Base-by-base conservation (phyloP, 176 grass and related monocot genomes). In the Ampelocalamus luodianensis region DNA sequence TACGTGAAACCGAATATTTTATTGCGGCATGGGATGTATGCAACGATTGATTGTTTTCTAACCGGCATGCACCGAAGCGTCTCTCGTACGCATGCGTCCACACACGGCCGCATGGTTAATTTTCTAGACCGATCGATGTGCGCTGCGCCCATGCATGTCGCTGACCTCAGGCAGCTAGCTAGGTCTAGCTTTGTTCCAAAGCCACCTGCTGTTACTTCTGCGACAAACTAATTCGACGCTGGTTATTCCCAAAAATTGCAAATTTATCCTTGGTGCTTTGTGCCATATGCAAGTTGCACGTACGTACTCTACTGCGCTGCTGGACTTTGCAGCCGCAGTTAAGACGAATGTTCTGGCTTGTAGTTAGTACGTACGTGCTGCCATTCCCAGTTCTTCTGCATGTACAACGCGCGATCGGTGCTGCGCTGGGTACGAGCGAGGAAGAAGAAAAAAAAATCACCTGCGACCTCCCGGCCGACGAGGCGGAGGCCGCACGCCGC, bases 321-420 rank as follows among this genome's bases (percentile, higher is more conserved):
- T 43, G 60, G 58, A 65, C 77, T 80, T 43, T 9, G 58, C 43
- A 29, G 34, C 69, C 12, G 39, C 29, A 51, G 34, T 65, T 63
- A 71, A 79, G 29, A 18, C 76, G 68, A 79, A 73, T 86, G 85
- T 80, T 62, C 8, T 38, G 29, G 32, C 34, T 32, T 15, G 29
- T 36, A 13, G 2, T 22, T 5, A 18, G 15, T n/a, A n/a, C 55
- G 20, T 58, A 2, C 17, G 20, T 61, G 1, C 58, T 26, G 58
- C 58, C 58, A 26, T 11, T 27, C 59, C 59, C 8, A 14, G 6
- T 56, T 58, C 36, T 20, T 38, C 32, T 14, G 16, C 17, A 1
- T 11, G 73, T 58, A 76, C 51, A 36, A 4, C 32, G 29, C 32
- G 53, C 49, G 72, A 55, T 23, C 22, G 55, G 22, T 59, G 54